phyloP scores from a whole-genome alignment of 257 asterid species.

The Solanum commersonii region DNA sequence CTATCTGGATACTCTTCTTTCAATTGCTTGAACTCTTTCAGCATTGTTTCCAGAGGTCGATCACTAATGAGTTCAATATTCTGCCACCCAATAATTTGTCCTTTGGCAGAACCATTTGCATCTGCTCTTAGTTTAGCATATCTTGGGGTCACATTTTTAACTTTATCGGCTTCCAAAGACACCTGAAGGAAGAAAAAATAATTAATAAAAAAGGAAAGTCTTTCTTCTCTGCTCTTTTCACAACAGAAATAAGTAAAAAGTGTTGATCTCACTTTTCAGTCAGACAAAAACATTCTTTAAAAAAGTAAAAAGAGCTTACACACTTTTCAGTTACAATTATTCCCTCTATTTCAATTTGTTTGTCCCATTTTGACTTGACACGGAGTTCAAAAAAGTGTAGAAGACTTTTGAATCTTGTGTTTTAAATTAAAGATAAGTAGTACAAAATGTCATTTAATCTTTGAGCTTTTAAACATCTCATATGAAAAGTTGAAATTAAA shows the following conservation, averaged over 20 bases:
- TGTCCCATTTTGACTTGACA: not conserved
- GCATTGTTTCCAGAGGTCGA: slow-evolving; percentile 85
- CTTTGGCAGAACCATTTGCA: slow-evolving; percentile 72
- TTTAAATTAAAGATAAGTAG: too few relatives aligned
- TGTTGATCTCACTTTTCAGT: not conserved
- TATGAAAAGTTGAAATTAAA: not conserved
- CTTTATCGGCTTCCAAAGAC: slow-evolving; percentile 86
- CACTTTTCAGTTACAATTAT: not conserved
- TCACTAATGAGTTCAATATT: slow-evolving; percentile 94
- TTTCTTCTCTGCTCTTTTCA: not conserved
- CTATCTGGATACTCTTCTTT: slow-evolving; percentile 87
- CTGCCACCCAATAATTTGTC: slow-evolving; percentile 89
- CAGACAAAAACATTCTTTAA: not conserved
- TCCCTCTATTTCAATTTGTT: not conserved
- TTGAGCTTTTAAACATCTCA: not conserved
- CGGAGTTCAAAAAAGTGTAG: not conserved
- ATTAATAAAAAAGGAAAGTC: not conserved
- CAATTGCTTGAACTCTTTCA: slow-evolving; percentile 70
- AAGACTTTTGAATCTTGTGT: not conserved
- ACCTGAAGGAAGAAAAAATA: slow-evolving; percentile 32
- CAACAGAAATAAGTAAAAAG: not conserved
- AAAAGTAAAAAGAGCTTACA: not conserved
- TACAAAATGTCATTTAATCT: too few relatives aligned
- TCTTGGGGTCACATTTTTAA: slow-evolving; percentile 90
- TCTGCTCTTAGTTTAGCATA: slow-evolving; percentile 78